These are phyloP conservation scores for Neltuma alba DNA, from an alignment of 306 rosid species.

Conservation along the genomic window DNA sequence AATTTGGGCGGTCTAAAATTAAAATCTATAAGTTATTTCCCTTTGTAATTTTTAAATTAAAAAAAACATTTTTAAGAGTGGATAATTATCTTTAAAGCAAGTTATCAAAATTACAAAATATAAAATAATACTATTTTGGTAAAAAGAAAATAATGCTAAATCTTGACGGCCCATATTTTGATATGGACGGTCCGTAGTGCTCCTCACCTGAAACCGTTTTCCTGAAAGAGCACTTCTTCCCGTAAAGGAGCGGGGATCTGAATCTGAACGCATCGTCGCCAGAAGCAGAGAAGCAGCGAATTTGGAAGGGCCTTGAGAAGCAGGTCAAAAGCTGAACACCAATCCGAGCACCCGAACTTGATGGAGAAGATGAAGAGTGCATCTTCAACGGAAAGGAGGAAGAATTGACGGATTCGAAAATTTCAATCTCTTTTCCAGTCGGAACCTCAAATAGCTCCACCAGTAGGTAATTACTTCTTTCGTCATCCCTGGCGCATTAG, in stretches of 20 bases:
- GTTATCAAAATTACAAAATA: no score
- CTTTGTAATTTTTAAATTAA: no score
- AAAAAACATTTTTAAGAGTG: no score
- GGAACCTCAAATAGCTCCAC: neutral
- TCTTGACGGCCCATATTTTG: no score
- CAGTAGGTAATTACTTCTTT: neutral
- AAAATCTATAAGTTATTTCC: no score
- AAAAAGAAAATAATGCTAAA: no score
- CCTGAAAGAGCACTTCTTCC: neutral
- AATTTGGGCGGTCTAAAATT: no score
- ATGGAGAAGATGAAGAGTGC: neutral
- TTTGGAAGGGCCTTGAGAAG: neutral
- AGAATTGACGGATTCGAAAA: neutral
- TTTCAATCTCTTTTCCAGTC: neutral
- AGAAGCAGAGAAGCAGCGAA: neutral
- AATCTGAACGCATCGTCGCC: neutral
- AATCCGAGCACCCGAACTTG: neutral
- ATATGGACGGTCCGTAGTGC: no score
- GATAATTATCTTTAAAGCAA: no score
- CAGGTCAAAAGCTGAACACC: neutral
- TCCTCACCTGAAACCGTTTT: no score
- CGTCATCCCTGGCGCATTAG: neutral
- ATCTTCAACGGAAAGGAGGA: neutral
- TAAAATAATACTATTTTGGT: no score
- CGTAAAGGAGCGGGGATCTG: neutral